A percentile compares a stretch with the other conserved stretches of the same genome.
Conservation (phyloP, 192 early-diverging fungal genomes). For the Mortierella claussenii region DNA sequence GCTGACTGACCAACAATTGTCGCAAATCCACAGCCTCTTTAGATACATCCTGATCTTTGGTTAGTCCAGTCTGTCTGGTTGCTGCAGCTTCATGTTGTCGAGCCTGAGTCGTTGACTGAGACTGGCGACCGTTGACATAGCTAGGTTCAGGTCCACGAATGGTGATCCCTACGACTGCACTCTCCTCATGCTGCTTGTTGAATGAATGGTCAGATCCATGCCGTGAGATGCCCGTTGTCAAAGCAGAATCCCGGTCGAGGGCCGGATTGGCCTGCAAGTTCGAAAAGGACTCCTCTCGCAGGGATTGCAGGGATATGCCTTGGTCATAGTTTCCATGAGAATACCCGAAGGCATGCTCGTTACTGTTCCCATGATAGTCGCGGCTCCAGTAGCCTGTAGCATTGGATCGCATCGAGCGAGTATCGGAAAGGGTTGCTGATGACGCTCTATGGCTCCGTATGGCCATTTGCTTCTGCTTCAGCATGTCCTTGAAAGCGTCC, state of each 20-base stretch:
- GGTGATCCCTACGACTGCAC: not conserved
- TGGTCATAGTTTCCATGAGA: not conserved
- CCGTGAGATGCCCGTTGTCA: not conserved
- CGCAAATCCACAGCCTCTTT: constrained; percentile 25
- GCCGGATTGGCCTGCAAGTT: not conserved
- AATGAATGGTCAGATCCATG: not conserved
- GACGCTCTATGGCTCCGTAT: constrained; percentile 26
- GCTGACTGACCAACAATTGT: constrained; percentile 13
- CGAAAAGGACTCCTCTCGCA: constrained; percentile 18
- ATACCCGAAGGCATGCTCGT: not conserved
- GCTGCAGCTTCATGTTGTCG: not conserved
- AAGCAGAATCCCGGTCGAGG: not conserved
- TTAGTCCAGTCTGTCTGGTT: not conserved
- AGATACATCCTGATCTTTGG: not conserved
- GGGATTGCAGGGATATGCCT: constrained; percentile 30
- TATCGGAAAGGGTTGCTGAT: constrained; percentile 6
- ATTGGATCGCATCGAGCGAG: constrained; percentile 14
- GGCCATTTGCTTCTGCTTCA: constrained; percentile 29
- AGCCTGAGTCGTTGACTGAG: constrained; percentile 6
- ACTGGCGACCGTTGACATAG: not conserved
- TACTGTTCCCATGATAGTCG: not conserved
- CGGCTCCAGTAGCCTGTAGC: not conserved
- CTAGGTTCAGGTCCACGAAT: constrained; percentile 1
- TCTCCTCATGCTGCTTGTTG: not conserved
- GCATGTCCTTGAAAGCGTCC: constrained; percentile 25